A percentile compares a stretch with the other conserved stretches of the same genome.
Evolutionary conservation across 371 early-diverging fungal genomes (phyloP).

Genomic region (Mortierella sp.): DNA sequence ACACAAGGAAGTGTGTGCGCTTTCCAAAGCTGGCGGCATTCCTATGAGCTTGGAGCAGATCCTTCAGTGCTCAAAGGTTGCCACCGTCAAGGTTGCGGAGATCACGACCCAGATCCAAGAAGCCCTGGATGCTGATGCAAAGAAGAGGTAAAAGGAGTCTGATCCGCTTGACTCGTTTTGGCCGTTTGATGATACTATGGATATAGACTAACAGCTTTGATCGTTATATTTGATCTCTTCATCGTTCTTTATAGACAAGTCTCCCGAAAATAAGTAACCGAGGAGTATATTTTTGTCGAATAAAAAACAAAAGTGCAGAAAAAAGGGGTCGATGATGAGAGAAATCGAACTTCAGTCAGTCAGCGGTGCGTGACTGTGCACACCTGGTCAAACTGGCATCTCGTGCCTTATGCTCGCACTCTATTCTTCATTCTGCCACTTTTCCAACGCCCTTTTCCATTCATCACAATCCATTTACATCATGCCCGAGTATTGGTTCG

Average conservation of each 20-base stretch:
- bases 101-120: slow-evolving; percentile 77
- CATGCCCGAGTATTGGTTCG: slow-evolving; percentile 69
- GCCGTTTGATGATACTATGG: no score
- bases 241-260: background rate
- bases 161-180: no score
- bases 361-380: no score
- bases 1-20: slow-evolving; percentile 91
- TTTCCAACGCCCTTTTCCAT: slow-evolving; percentile 5
- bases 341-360: no score
- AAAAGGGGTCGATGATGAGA: no score
- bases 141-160: slow-evolving; percentile 56
- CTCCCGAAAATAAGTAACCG: background rate
- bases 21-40: slow-evolving; percentile 93
- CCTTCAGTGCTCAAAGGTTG: slow-evolving; percentile 81
- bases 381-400: no score
- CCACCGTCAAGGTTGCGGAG: slow-evolving; percentile 78
- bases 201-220: no score
- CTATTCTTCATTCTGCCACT: slow-evolving; percentile 3
- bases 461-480: background rate
- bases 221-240: no score
- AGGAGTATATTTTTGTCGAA: no score
- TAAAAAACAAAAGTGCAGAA: no score
- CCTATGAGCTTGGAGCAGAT: slow-evolving; percentile 76
- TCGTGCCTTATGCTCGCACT: slow-evolving; percentile 5
- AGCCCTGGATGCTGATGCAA: slow-evolving; percentile 65